Evolutionary conservation across 148 eudicot genomes (phyloP).

Genomic region (Fagopyrum homotropicum): DNA sequence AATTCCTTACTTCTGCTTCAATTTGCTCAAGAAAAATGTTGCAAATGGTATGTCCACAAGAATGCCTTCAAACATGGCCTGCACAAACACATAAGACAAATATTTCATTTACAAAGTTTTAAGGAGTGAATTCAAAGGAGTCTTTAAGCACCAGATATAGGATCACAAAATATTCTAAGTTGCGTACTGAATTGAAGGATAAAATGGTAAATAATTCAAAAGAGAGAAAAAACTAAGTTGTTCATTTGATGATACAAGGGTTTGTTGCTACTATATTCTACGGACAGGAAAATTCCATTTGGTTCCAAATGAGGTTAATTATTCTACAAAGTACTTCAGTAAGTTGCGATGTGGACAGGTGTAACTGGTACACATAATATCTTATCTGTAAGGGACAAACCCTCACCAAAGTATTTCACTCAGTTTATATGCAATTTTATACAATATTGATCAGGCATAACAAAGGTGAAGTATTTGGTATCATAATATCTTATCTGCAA

Average conservation of each 20-base stretch:
- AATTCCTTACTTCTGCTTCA: constrained; percentile 81
- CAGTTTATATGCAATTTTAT: background rate
- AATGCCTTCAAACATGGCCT: constrained; percentile 99
- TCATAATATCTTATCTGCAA: background rate
- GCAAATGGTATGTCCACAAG: constrained; percentile 98
- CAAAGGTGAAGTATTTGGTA: background rate
- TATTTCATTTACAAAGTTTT: background rate
- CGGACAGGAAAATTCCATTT: background rate
- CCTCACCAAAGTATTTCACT: background rate
- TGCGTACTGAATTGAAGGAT: background rate
- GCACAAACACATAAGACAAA: constrained; percentile 14
- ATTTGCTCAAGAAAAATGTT: constrained; percentile 96
- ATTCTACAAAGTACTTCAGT: background rate
- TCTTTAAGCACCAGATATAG: background rate
- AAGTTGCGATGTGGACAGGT: background rate
- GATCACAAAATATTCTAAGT: background rate
- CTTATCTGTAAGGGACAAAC: background rate
- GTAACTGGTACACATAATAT: background rate
- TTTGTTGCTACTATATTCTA: background rate
- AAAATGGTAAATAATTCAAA: background rate
- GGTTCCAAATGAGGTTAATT: background rate
- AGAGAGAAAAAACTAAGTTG: background rate
- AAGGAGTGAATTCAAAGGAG: background rate
- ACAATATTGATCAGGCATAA: background rate
- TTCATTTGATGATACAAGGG: background rate